Conservation (phyloP, 2,329 filamentous ascomycete species). For the Exserohilum turcica region DNA sequence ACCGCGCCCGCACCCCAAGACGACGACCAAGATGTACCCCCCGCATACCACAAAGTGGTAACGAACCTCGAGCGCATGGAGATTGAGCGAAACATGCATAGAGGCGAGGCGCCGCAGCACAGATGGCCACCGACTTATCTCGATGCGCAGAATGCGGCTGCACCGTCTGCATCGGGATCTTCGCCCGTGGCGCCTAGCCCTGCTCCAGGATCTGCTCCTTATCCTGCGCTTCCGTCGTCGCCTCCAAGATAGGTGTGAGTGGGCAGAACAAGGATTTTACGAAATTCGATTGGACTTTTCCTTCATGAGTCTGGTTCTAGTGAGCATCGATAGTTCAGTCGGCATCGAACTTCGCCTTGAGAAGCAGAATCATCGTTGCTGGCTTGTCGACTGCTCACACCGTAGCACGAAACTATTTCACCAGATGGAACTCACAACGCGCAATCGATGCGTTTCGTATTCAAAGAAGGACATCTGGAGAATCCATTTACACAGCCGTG, state of each 20-base stretch:
- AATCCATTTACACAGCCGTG: no score
- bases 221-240: constrained; percentile 3
- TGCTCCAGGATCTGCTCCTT: neutral
- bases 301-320: neutral
- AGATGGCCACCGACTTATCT: constrained; percentile 3
- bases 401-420: no score
- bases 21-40: neutral
- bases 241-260: neutral
- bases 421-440: no score
- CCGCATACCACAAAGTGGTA: constrained; percentile 9
- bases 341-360: no score
- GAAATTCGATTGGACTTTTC: no score
- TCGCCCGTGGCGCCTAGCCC: neutral
- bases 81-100: neutral
- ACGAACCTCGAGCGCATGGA: neutral
- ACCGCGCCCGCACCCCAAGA: neutral
- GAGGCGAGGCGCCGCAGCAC: no score
- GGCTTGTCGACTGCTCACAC: no score
- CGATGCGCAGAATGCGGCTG: neutral
- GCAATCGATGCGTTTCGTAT: no score
- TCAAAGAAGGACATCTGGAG: no score
- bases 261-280: neutral
- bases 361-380: no score
- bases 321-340: no score
- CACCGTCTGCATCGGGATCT: neutral